Conservation (phyloP, 1,139 yeast species). For the Wickerhamomyces sp. region DNA sequence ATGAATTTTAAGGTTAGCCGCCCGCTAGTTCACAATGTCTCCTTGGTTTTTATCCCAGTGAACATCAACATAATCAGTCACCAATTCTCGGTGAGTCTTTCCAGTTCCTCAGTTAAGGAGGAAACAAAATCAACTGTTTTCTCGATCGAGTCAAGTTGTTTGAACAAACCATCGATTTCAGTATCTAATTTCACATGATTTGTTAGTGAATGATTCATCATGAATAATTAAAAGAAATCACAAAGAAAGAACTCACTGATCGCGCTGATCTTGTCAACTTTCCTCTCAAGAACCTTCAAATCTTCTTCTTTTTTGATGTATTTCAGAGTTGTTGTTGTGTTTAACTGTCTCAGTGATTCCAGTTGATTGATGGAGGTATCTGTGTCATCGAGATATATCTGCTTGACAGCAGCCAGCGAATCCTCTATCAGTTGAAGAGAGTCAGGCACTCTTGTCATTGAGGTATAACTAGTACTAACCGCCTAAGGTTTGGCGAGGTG, state of each 20-base stretch:
- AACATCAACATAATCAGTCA: not conserved
- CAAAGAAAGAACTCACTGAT: slow-evolving; percentile 29
- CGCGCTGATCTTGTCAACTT: slow-evolving; percentile 29
- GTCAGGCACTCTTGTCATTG: slow-evolving; percentile 6
- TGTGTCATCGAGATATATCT: slow-evolving; percentile 48
- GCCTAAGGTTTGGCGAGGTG: too few species aligned
- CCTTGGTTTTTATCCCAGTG: too few species aligned
- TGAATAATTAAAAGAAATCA: too few species aligned
- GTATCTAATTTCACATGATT: slow-evolving; percentile 19
- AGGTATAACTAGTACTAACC: too few species aligned
- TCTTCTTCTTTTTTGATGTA: slow-evolving; percentile 51
- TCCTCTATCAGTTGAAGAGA: slow-evolving; percentile 24
- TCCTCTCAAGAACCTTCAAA: slow-evolving; percentile 34
- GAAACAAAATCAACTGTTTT: slow-evolving; percentile 41
- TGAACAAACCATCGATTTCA: slow-evolving; percentile 30
- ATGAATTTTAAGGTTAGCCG: not conserved
- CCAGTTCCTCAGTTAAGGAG: slow-evolving; percentile 47
- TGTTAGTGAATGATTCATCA: too few species aligned
- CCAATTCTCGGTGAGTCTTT: slow-evolving; percentile 43
- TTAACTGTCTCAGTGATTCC: slow-evolving; percentile 47
- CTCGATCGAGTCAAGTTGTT: slow-evolving; percentile 40
- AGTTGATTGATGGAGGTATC: slow-evolving; percentile 48
- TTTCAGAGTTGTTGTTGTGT: slow-evolving; percentile 53
- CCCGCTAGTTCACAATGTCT: too few species aligned
- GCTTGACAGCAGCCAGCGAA: slow-evolving; percentile 27